Conservation (phyloP, 192 early-diverging fungal genomes). For the Cetraspora pellucida region DNA sequence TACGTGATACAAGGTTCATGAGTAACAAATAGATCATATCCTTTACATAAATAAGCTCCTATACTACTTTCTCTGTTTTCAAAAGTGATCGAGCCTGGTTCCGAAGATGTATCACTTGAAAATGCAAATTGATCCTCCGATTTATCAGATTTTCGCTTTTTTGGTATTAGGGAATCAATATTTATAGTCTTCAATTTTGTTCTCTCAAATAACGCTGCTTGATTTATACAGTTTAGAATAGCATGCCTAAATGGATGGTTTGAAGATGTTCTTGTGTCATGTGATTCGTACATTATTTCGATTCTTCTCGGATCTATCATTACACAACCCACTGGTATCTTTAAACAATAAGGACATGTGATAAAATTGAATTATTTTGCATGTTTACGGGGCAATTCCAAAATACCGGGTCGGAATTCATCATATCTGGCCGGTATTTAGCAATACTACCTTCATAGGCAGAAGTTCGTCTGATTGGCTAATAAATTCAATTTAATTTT, state of each 20-base stretch:
- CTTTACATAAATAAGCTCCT: constrained; percentile 76
- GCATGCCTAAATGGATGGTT: constrained; percentile 78
- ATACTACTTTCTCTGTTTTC: constrained; percentile 25
- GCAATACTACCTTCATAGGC: too few relatives aligned
- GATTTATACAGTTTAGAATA: constrained; percentile 75
- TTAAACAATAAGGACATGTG: neutral
- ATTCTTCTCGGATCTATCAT: constrained; percentile 60
- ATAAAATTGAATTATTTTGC: too few relatives aligned
- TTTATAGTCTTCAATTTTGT: neutral
- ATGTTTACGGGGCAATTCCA: too few relatives aligned
- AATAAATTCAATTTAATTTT: too few relatives aligned
- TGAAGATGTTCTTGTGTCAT: constrained; percentile 49
- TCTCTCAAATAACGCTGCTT: constrained; percentile 63
- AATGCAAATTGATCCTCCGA: neutral
- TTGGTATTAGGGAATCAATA: neutral
- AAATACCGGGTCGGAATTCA: too few relatives aligned
- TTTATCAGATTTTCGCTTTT: constrained; percentile 37
- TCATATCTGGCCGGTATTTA: too few relatives aligned
- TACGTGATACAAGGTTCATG: constrained; percentile 91
- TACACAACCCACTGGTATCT: constrained; percentile 49
- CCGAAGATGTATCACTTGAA: too few relatives aligned
- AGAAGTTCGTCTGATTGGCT: too few relatives aligned
- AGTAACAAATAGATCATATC: constrained; percentile 77
- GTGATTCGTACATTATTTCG: constrained; percentile 49
- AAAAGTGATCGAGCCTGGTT: too few relatives aligned